These are phyloP conservation scores for Wickerhamomyces ciferrii DNA, from an alignment of 805 yeast genomes.

Conservation along the genomic window DNA sequence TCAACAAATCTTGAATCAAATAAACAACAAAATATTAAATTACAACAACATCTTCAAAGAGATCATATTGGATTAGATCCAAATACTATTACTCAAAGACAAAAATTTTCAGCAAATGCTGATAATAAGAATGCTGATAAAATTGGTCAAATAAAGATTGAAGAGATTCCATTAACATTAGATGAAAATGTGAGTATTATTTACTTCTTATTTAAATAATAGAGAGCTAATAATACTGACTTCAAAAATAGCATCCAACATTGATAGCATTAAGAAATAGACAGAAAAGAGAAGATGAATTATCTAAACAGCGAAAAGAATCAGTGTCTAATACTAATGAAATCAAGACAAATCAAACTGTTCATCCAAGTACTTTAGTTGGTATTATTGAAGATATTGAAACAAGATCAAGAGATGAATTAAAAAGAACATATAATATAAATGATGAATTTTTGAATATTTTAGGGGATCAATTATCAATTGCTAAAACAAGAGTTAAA, in stretches of 20 bases:
- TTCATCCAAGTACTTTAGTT: constrained; percentile 13
- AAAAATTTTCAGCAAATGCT: constrained; percentile 4
- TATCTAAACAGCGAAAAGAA: background rate
- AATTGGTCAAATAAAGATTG: constrained; percentile 13
- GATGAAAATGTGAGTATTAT: constrained; percentile 11
- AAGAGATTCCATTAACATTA: constrained; percentile 13
- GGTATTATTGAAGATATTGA: constrained; percentile 16
- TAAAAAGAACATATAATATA: constrained; percentile 9
- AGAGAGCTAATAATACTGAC: too few species aligned
- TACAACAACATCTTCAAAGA: background rate
- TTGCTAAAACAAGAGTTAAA: constrained; percentile 5
- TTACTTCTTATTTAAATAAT: too few species aligned
- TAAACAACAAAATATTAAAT: background rate
- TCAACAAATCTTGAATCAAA: background rate
- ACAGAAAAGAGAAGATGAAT: constrained; percentile 5
- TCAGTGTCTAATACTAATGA: background rate
- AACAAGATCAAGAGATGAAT: constrained; percentile 8
- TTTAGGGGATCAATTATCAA: background rate
- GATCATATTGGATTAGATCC: background rate
- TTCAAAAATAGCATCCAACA: constrained; percentile 18
- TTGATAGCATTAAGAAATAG: constrained; percentile 13
- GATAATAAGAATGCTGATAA: constrained; percentile 5
- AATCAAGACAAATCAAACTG: background rate
- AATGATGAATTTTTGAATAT: background rate
- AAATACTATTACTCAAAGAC: too few species aligned